These are phyloP conservation scores for Eurotiales sp. DNA, from an alignment of 2,329 filamentous ascomycete species.

Conservation along the genomic window DNA sequence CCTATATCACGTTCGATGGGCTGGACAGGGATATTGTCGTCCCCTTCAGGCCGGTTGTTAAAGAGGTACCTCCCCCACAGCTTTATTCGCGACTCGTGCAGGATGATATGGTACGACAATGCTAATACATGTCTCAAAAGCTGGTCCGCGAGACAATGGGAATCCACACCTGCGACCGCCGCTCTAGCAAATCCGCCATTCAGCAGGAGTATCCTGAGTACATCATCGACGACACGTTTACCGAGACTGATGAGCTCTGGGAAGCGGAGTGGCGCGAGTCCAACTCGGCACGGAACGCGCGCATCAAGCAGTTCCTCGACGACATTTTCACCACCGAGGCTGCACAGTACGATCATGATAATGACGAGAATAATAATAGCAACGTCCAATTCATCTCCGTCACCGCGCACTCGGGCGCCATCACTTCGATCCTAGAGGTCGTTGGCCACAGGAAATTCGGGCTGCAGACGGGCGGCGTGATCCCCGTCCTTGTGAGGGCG, in stretches of 20 bases:
- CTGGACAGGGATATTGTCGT: slow-evolving; percentile 43
- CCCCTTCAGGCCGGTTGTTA: slow-evolving; percentile 54
- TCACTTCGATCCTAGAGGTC: slow-evolving; percentile 50
- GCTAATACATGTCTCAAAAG: too few relatives aligned
- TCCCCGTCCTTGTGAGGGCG: slow-evolving; percentile 49
- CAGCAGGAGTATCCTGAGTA: slow-evolving; percentile 47
- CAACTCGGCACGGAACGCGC: slow-evolving; percentile 44
- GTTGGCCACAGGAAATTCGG: slow-evolving; percentile 46
- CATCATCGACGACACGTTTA: slow-evolving; percentile 51
- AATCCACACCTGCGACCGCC: slow-evolving; percentile 59
- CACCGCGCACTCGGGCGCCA: slow-evolving; percentile 58
- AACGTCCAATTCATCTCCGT: slow-evolving; percentile 49
- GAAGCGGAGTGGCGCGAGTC: slow-evolving; percentile 48
- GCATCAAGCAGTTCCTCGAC: slow-evolving; percentile 46
- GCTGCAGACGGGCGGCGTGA: slow-evolving; percentile 48
- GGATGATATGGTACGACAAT: too few relatives aligned
- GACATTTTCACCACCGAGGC: slow-evolving; percentile 49
- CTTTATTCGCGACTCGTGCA: not conserved
- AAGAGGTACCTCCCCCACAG: slow-evolving; percentile 39
- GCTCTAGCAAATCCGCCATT: slow-evolving; percentile 50
- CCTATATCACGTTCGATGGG: slow-evolving; percentile 50
- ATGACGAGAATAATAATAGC: slow-evolving; percentile 29
- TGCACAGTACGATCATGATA: not conserved
- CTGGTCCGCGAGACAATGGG: slow-evolving; percentile 57
- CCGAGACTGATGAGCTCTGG: slow-evolving; percentile 55